These are phyloP conservation scores for Rosa rugosa DNA, from an alignment of 306 rosid genomes.

Conservation along the genomic window DNA sequence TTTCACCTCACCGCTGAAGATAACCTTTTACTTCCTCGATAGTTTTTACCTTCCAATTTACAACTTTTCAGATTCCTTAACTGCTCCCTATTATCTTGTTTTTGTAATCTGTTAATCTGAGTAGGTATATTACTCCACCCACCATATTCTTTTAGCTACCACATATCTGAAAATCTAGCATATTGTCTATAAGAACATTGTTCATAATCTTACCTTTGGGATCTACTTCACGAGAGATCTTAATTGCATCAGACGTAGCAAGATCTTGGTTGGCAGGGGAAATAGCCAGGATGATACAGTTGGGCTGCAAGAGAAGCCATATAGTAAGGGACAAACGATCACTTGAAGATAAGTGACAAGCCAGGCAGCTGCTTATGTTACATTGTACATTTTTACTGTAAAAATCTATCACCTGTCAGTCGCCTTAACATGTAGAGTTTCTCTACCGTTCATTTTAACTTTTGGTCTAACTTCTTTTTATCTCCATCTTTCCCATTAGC, in stretches of 20 bases:
- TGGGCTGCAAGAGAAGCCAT: constrained; percentile 40
- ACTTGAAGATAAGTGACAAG: neutral
- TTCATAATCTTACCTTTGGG: constrained; percentile 35
- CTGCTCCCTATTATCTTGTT: neutral
- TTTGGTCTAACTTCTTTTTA: neutral
- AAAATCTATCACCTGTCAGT: neutral
- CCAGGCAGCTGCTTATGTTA: neutral
- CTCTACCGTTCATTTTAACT: neutral
- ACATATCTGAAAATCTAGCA: neutral
- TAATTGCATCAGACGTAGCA: constrained; percentile 45
- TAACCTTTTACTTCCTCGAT: neutral
- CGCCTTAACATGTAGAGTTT: neutral
- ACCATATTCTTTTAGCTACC: constrained; percentile 1
- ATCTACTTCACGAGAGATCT: constrained; percentile 52
- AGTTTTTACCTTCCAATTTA: neutral
- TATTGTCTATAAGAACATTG: neutral
- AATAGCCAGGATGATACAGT: constrained; percentile 49
- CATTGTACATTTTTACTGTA: neutral
- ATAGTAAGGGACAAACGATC: neutral
- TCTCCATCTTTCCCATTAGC: neutral
- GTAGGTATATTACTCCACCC: neutral
- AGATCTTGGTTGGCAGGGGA: constrained; percentile 51
- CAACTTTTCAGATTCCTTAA: neutral
- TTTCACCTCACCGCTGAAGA: neutral
- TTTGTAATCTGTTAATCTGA: neutral